Evolutionary conservation across 2,329 filamentous ascomycete species (phyloP).

Genomic region (Aspergillus arachidicola): DNA sequence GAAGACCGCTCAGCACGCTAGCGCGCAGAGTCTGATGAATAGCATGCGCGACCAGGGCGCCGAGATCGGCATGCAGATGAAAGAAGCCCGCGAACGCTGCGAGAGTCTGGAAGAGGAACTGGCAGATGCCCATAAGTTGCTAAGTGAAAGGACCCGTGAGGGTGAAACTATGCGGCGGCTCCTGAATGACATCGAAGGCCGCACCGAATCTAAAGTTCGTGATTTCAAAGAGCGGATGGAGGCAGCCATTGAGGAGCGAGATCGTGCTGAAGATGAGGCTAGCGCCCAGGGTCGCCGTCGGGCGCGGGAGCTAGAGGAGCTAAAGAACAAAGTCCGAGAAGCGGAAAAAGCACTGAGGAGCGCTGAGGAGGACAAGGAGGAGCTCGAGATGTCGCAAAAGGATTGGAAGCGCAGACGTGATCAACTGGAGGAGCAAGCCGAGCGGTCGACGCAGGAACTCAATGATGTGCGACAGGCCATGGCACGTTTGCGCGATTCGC

Average conservation of each 20-base stretch:
- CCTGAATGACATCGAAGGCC: slow-evolving; percentile 80
- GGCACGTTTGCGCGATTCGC: slow-evolving; percentile 72
- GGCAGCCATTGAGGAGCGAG: slow-evolving; percentile 87
- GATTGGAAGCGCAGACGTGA: slow-evolving; percentile 74
- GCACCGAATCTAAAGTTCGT: slow-evolving; percentile 77
- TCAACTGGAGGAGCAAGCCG: slow-evolving; percentile 72
- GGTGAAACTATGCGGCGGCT: slow-evolving; percentile 92
- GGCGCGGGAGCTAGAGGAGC: slow-evolving; percentile 82
- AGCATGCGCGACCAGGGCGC: slow-evolving; percentile 92
- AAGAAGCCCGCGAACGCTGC: slow-evolving; percentile 78
- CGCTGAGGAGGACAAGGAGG: slow-evolving; percentile 74
- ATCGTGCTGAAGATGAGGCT: slow-evolving; percentile 88
- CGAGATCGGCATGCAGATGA: slow-evolving; percentile 87
- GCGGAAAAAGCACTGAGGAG: slow-evolving; percentile 75
- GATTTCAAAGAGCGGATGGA: slow-evolving; percentile 91
- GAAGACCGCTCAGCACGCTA: slow-evolving; percentile 82
- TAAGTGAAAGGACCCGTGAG: slow-evolving; percentile 86
- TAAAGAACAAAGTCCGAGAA: slow-evolving; percentile 76
- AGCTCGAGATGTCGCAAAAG: slow-evolving; percentile 71
- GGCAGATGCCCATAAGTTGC: slow-evolving; percentile 79
- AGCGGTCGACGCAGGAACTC: slow-evolving; percentile 71
- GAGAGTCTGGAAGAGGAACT: slow-evolving; percentile 92
- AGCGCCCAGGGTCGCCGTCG: slow-evolving; percentile 74
- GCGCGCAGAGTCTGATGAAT: slow-evolving; percentile 79
- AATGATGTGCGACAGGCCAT: slow-evolving; percentile 76